phyloP scores from a whole-genome alignment of 352 stramenopile species.

The Phytophthora aleatoria region DNA sequence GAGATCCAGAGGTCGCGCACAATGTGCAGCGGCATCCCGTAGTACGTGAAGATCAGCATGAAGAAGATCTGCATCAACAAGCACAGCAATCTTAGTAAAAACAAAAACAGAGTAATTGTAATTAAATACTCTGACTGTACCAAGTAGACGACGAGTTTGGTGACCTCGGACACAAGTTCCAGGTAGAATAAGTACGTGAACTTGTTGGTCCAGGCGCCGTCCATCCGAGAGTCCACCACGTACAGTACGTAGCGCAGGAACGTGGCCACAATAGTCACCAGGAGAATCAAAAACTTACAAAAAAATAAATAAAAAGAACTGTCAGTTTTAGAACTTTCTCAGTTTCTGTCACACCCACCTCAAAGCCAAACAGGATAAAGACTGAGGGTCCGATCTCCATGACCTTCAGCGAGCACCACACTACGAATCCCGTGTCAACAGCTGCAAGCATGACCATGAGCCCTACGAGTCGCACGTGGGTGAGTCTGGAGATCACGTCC shows the following conservation, averaged over 20 bases:
- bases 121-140: constrained; percentile 34
- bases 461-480: constrained; percentile 88
- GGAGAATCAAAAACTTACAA: constrained; percentile 90
- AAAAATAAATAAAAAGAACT: background rate
- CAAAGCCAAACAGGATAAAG: constrained; percentile 97
- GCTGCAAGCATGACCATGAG: constrained; percentile 88
- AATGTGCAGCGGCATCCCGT: constrained; percentile 97
- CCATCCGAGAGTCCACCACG: constrained; percentile 91
- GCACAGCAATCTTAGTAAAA: too few species aligned
- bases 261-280: constrained; percentile 91
- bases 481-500: constrained; percentile 74
- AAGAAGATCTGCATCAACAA: constrained; percentile 90
- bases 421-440: constrained; percentile 90
- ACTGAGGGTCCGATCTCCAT: constrained; percentile 89
- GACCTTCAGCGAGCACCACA: constrained; percentile 84
- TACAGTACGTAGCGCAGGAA: constrained; percentile 93
- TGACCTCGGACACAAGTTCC: constrained; percentile 94
- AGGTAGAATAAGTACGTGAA: constrained; percentile 94
- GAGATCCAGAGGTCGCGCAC: constrained; percentile 97
- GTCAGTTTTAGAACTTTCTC: constrained; percentile 2
- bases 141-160: constrained; percentile 97
- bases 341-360: constrained; percentile 48
- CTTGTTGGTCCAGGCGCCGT: constrained; percentile 90
- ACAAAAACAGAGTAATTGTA: background rate
- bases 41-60: constrained; percentile 97